Conservation (phyloP, 306 rosid species). For the Dalbergia cultrata region DNA sequence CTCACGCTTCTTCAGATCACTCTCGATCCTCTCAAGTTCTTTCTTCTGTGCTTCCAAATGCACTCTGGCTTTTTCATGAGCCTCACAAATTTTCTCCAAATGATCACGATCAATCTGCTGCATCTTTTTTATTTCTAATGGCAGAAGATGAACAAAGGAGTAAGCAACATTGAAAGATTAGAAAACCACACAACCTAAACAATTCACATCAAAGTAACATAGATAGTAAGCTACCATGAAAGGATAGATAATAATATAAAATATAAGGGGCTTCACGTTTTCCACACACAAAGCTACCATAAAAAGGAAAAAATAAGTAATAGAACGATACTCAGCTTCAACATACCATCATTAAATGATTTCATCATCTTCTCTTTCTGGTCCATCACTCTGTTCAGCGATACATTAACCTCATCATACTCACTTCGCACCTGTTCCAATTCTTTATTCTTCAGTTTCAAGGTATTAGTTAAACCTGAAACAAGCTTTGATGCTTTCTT, state of each 20-base stretch:
- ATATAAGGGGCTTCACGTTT: background rate
- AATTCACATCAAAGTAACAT: conserved; percentile 12
- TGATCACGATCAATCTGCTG: conserved; percentile 49
- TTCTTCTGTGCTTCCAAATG: conserved; percentile 59
- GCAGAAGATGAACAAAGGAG: conserved; percentile 29
- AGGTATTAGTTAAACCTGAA: conserved; percentile 56
- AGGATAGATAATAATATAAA: conserved; percentile 22
- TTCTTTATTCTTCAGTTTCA: conserved; percentile 54
- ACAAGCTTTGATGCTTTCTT: conserved; percentile 57
- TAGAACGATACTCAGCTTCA: conserved; percentile 20
- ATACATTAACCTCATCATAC: conserved; percentile 49
- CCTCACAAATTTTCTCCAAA: conserved; percentile 50
- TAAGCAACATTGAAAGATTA: conserved; percentile 35
- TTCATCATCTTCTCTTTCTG: conserved; percentile 59
- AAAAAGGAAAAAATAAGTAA: background rate
- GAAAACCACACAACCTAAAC: conserved; percentile 29
- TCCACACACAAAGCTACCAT: background rate
- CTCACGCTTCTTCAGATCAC: conserved; percentile 57
- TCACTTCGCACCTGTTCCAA: conserved; percentile 59
- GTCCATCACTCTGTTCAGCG: conserved; percentile 52
- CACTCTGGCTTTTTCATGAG: conserved; percentile 55
- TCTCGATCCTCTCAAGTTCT: conserved; percentile 60
- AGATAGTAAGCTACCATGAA: conserved; percentile 6
- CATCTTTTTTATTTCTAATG: conserved; percentile 59
- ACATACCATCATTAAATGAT: conserved; percentile 61